Evolutionary conservation across 2,329 filamentous ascomycete genomes (phyloP).

Genomic region (Apiospora hydei): DNA sequence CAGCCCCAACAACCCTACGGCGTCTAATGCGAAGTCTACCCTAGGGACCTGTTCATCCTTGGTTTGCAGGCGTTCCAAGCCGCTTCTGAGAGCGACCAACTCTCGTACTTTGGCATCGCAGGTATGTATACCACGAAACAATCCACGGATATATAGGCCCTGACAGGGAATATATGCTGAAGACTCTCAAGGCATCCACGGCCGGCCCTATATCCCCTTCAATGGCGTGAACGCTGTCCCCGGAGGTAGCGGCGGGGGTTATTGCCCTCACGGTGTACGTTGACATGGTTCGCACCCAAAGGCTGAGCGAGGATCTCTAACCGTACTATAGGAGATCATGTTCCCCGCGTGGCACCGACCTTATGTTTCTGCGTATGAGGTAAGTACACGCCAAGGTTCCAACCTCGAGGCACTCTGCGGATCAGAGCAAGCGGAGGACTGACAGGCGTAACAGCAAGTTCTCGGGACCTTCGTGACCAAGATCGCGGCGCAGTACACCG

Average conservation of each 20-base stretch:
- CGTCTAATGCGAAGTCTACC: constrained; percentile 8
- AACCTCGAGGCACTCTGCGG: neutral
- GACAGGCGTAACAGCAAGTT: constrained; percentile 51
- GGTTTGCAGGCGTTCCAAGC: constrained; percentile 53
- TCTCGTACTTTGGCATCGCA: constrained; percentile 59
- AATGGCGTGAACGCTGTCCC: constrained; percentile 42
- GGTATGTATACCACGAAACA: constrained; percentile 43
- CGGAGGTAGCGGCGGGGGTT: constrained; percentile 37
- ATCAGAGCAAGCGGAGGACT: neutral
- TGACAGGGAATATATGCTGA: neutral
- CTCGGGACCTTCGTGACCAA: constrained; percentile 54
- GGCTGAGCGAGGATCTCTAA: neutral
- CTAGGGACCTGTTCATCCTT: constrained; percentile 58
- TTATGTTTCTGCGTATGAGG: constrained; percentile 62
- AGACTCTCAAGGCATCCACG: constrained; percentile 36
- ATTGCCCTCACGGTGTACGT: constrained; percentile 50
- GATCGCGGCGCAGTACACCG: constrained; percentile 55
- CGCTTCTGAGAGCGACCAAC: constrained; percentile 47
- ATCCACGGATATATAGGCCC: neutral
- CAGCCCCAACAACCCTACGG: neutral
- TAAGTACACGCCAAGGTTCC: constrained; percentile 33
- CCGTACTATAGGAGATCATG: constrained; percentile 39
- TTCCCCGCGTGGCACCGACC: constrained; percentile 66
- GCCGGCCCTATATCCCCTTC: constrained; percentile 50
- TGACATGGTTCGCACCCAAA: constrained; percentile 31